Conservation (phyloP, 176 grass and related monocot genomes). For the Eragrostis curvula region DNA sequence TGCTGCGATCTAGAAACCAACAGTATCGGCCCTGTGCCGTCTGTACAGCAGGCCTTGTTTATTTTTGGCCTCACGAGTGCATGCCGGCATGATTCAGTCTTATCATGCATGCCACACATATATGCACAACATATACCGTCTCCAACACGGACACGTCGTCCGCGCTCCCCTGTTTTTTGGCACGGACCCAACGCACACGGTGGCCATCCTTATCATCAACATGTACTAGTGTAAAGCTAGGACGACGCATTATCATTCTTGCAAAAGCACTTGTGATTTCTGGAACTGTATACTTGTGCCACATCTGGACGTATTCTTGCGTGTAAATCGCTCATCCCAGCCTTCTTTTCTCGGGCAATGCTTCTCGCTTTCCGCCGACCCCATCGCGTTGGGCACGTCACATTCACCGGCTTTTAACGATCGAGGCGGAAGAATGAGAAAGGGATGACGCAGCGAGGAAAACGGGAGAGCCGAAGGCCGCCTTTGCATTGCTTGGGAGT, state of each 20-base stretch:
- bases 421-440: neutral
- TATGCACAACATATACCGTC: neutral
- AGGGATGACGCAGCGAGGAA: neutral
- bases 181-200: neutral
- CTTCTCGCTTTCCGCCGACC: constrained; percentile 4
- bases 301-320: neutral
- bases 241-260: neutral
- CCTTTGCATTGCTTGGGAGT: neutral
- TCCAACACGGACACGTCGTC: constrained; percentile 12
- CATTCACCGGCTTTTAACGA: constrained; percentile 7
- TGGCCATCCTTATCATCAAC: constrained; percentile 3
- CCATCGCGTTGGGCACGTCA: constrained; percentile 2
- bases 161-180: neutral
- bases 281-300: neutral
- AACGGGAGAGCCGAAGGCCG: neutral
- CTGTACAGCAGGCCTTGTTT: neutral
- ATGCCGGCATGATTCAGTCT: neutral
- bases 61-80: neutral
- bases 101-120: neutral
- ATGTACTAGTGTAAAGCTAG: too few relatives aligned
- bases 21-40: neutral
- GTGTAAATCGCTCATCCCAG: neutral
- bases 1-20: constrained; percentile 6
- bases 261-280: neutral
- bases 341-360: neutral